Evolutionary conservation across 768 basidiomycete genomes (phyloP), one percentile per base, ranked within the genome.

Genomic region (Coprinopsis cinerea): DNA sequence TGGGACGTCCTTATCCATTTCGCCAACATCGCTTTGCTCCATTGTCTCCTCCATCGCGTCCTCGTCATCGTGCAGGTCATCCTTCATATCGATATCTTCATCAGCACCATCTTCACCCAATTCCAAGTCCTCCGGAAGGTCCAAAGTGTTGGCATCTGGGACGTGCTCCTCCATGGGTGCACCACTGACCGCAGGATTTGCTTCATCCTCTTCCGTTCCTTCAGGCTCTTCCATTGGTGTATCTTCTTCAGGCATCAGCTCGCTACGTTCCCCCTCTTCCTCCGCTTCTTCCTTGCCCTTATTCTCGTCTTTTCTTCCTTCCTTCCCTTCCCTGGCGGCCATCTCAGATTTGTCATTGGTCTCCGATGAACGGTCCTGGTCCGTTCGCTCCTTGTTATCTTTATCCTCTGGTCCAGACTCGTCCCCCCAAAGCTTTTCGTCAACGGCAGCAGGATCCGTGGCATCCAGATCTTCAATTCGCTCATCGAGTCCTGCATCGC

Each of bases 341-440:
- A 92, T 73, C 53, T 95, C 91, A 6, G 85, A 79, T 6, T 73
- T 58, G 1, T 68, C 64, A 61, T 69, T 69, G 58, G 77, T 59
- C 35, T 73, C 65, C 46, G 72, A 69, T 30, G 82, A 81, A 56
- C 73, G 77, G 54, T 88, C 82, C 54, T 87, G 68, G 48, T 81
- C 69, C 20, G 76, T 69, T 61, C 82, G 79, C 40, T 80, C 77
- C 39, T 82, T 74, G 23, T 65, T 66, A n/a, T 73, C 64, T 13
- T 74, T 61, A 44, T 81, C 74, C 23, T 78, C 72, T 3, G 79
- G 74, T 11, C 78, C 79, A 44, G 72, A 65, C 57, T 95, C 45
- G 54, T 94, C 89, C 17, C 88, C 92, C 95, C 96, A 98, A 56
- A 99, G 72, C 70, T 98, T 97, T 69, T 99, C 95, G 61, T 98